Evolutionary conservation across 306 rosid genomes (phyloP).

Genomic region (Medicago truncatula): MtrunA17r5.0-ANR NC_053049.1:232501-233000

Average conservation of each 20-base stretch:
- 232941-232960: too few relatives aligned
- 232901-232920: not conserved
- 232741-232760: conserved; percentile 74
- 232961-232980: conserved; percentile 21
- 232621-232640: conserved; percentile 47
- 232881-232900: too few relatives aligned
- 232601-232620: conserved; percentile 29
- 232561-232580: not conserved
- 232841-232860: too few relatives aligned
- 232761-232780: conserved; percentile 52
- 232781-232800: conserved; percentile 4
- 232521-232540: conserved; percentile 86
- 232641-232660: conserved; percentile 85
- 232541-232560: conserved; percentile 55
- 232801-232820: not conserved
- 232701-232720: conserved; percentile 96
- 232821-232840: conserved; percentile 9
- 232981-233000: conserved; percentile 20
- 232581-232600: conserved; percentile 16
- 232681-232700: conserved; percentile 91
- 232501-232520: conserved; percentile 75
- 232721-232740: conserved; percentile 94
- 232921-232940: too few relatives aligned
- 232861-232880: too few relatives aligned
- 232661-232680: conserved; percentile 79